Base-by-base conservation (phyloP, 768 basidiomycete genomes). In the Mycena venus region DNA sequence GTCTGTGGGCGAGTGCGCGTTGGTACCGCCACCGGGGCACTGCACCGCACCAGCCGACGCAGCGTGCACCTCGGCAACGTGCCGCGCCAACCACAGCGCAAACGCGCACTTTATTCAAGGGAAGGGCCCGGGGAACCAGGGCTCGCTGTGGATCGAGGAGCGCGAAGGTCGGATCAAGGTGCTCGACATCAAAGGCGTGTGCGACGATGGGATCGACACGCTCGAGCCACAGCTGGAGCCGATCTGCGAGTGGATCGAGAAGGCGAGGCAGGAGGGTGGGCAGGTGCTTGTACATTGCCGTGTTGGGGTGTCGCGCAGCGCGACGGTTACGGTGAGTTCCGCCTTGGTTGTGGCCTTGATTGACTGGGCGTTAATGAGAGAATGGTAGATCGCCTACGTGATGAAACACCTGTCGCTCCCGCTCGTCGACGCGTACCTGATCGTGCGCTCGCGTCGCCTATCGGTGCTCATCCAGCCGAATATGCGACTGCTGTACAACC, bases 251-350 rank as follows among this genome's bases (percentile, higher is more conserved):
- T 99, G 97, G 95, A 99, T 99, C 78, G 96, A 98, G 79, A 88
- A 90, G 62, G 98, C 96, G 51, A 86, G 96, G 47, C 83, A 85
- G 38, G 90, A 92, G 61, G 97, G 97, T 9, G 98, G 98, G 3
- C 94, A 95, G 80, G 93, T 98, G 38, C 88, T 99, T 63, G 96
- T 99, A 10, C 98, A 99, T 83, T 99, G 98, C 83, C 90, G 97
- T n/a, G 98, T 99, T n/a, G 98, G 98, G n/a, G 98, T 99, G 51
- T 95, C 94, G 53, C 86, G 98, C 73, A 96, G 94, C 79, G 97
- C 98, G 32, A 98, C 96, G 36, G 96, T 99, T 73, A 95, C 95
- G 74, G 93, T 93, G 78, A 82, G 92, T 90, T 27, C 69, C 42
- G 19, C 63, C 61, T 55, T 70, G 75, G n/a, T n/a, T n/a, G n/a